These are phyloP conservation scores for Fraxinus albicans DNA, from an alignment of 305 asterid species.

Conservation along the genomic window DNA sequence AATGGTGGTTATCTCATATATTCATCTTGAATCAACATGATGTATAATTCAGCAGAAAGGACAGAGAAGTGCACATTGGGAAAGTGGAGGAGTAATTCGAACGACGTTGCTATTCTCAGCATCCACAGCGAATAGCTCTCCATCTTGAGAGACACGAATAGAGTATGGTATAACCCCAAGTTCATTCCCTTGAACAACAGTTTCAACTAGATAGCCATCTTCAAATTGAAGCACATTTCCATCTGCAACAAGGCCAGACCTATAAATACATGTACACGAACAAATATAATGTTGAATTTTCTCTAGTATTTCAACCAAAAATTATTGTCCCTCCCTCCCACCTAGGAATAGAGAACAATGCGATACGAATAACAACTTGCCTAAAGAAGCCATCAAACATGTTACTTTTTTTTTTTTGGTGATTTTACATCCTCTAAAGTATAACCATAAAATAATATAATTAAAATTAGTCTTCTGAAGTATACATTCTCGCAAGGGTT, in stretches of 20 bases:
- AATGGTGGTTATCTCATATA: not conserved
- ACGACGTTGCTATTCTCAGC: conserved; percentile 81
- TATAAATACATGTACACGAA: not conserved
- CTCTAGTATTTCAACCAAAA: conserved; percentile 13
- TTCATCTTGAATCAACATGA: not conserved
- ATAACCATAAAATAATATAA: not conserved
- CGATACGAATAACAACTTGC: not conserved
- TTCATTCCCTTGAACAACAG: conserved; percentile 88
- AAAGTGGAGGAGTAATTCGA: conserved; percentile 83
- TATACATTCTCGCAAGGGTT: not conserved
- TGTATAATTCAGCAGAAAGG: not conserved
- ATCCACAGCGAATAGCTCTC: conserved; percentile 96
- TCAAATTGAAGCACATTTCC: conserved; percentile 80
- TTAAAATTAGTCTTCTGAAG: not conserved
- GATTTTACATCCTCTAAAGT: not conserved
- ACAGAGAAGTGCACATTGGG: conserved; percentile 64
- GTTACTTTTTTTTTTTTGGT: not conserved
- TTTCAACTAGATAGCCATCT: conserved; percentile 91
- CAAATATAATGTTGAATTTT: not conserved
- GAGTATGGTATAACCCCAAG: conserved; percentile 79
- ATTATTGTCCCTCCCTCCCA: not conserved
- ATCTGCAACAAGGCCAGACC: conserved; percentile 45
- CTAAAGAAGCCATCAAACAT: not conserved
- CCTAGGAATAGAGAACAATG: not conserved
- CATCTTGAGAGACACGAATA: conserved; percentile 78